phyloP scores from a whole-genome alignment of 192 early-diverging fungal species.

The Coemansia sp. region DNA sequence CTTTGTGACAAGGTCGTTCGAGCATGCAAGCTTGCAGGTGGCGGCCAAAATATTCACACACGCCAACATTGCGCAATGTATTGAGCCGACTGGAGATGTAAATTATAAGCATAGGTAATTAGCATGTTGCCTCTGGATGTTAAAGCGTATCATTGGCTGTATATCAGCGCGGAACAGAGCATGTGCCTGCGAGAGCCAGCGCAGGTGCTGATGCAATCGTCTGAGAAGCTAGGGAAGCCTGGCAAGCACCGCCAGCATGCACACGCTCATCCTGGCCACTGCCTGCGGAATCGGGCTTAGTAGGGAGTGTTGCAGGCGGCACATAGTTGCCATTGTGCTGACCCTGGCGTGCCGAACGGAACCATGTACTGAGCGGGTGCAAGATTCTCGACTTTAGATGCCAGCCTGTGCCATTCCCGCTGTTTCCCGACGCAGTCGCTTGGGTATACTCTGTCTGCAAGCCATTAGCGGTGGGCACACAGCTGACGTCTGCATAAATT shows the following conservation, averaged over 20 bases:
- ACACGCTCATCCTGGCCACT: background rate
- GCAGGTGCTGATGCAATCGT: background rate
- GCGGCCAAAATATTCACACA: background rate
- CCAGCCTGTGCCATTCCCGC: slow-evolving; percentile 22
- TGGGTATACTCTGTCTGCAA: slow-evolving; percentile 2
- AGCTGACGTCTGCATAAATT: background rate
- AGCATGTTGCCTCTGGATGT: background rate
- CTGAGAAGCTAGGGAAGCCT: slow-evolving; percentile 9
- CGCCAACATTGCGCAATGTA: background rate
- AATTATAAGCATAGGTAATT: too few relatives aligned
- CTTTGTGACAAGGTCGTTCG: background rate
- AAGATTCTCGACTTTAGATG: slow-evolving; percentile 45
- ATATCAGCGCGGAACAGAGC: background rate
- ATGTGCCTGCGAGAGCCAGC: background rate
- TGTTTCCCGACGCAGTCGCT: background rate
- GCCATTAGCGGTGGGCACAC: background rate
- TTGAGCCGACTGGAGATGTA: too few relatives aligned
- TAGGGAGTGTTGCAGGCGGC: background rate
- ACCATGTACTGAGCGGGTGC: slow-evolving; percentile 48
- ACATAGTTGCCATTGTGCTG: background rate
- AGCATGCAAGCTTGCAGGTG: background rate
- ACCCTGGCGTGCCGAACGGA: slow-evolving; percentile 41
- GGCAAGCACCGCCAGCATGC: background rate
- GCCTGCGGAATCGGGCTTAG: background rate
- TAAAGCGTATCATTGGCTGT: background rate